Percentiles rank a stretch among this genome's conserved stretches.
These are phyloP conservation scores for Monosporascus sp. DNA, from an alignment of 2,329 filamentous ascomycete genomes.

Conservation along the genomic window DNA sequence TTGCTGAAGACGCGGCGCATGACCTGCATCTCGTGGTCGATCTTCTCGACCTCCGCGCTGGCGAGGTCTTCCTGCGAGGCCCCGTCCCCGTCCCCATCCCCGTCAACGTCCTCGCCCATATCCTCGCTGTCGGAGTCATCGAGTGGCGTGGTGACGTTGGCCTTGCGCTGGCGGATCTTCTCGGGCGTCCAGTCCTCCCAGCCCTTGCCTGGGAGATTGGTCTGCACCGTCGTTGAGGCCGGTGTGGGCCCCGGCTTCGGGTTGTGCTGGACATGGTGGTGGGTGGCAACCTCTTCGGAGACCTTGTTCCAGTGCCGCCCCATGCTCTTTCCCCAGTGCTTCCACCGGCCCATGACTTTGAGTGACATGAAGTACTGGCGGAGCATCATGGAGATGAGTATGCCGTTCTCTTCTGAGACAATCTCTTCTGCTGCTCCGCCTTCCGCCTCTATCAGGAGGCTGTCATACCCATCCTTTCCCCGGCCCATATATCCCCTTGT, in stretches of 20 bases:
- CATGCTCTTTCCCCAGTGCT: constrained; percentile 60
- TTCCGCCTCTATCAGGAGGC: constrained; percentile 68
- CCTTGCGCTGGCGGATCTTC: constrained; percentile 30
- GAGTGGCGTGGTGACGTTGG: constrained; percentile 27
- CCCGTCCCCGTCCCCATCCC: constrained; percentile 25
- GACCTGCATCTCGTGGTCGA: constrained; percentile 56
- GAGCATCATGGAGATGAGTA: constrained; percentile 79
- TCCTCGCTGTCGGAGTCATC: constrained; percentile 41
- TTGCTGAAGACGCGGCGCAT: constrained; percentile 66
- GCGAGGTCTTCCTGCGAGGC: too few species aligned
- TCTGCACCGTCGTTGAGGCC: constrained; percentile 6
- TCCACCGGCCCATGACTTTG: constrained; percentile 77
- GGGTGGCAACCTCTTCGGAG: constrained; percentile 53
- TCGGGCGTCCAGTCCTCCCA: constrained; percentile 35
- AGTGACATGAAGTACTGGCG: constrained; percentile 89
- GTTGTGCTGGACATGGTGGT: constrained; percentile 39
- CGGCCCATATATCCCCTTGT: constrained; percentile 87
- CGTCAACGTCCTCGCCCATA: constrained; percentile 20
- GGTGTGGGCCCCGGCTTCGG: constrained; percentile 26
- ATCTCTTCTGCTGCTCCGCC: constrained; percentile 74
- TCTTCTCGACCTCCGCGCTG: constrained; percentile 30
- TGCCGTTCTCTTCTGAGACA: constrained; percentile 80
- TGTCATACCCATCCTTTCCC: constrained; percentile 80
- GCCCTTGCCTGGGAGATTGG: constrained; percentile 11
- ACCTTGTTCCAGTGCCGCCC: constrained; percentile 62